Conservation (phyloP, 371 early-diverging fungal genomes). For the Catenaria anguillulae region DNA sequence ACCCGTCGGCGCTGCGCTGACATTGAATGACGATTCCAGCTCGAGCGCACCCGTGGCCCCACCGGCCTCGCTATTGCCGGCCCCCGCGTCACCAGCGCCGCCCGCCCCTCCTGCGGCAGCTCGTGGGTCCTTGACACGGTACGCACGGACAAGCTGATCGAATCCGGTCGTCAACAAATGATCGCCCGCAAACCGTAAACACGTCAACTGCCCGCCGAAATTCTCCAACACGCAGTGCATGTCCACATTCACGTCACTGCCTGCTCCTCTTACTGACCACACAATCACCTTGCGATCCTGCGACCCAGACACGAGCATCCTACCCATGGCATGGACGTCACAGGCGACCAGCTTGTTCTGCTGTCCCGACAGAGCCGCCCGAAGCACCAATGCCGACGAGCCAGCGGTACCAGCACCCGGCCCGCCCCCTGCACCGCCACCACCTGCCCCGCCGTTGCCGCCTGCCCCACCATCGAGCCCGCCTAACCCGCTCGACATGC, state of each 20-base stretch:
- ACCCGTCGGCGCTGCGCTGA: constrained; percentile 33
- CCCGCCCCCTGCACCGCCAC: too few relatives aligned
- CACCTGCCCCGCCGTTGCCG: too few relatives aligned
- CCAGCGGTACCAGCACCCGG: too few relatives aligned
- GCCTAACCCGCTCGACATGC: too few relatives aligned
- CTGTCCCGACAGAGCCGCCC: not conserved
- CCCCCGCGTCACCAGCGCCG: not conserved
- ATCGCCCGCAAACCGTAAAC: not conserved
- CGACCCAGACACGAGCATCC: not conserved
- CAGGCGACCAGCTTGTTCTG: not conserved
- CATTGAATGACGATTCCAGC: too few relatives aligned
- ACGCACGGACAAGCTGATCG: not conserved
- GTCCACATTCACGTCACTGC: not conserved
- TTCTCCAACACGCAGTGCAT: not conserved
- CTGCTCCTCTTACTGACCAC: not conserved
- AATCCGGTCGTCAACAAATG: not conserved
- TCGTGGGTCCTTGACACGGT: too few relatives aligned
- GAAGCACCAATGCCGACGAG: too few relatives aligned
- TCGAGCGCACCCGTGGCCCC: too few relatives aligned
- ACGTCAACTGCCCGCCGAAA: not conserved
- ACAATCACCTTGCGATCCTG: not conserved
- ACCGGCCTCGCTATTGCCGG: not conserved
- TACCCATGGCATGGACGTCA: not conserved
- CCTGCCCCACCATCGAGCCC: too few relatives aligned
- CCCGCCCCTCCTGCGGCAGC: too few relatives aligned